Conservation (phyloP, 768 basidiomycete species). For the Termitomyces sp. region DNA sequence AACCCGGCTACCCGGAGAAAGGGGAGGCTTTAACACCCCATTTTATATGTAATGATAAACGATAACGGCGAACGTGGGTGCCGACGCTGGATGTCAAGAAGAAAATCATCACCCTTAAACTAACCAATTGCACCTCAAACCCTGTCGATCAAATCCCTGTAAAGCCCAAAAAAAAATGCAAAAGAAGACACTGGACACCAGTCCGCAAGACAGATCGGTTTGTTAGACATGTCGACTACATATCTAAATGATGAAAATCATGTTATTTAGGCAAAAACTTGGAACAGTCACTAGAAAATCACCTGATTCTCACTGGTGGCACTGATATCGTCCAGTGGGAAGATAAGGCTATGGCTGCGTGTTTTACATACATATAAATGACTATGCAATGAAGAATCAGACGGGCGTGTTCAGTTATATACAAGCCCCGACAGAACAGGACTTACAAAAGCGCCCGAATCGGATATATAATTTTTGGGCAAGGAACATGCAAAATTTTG, state of each 20-base stretch:
- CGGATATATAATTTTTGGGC: neutral
- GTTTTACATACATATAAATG: neutral
- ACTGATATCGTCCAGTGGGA: neutral
- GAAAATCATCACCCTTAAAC: neutral
- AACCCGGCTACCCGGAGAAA: slow-evolving; percentile 10
- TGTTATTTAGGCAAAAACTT: neutral
- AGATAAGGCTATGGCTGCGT: slow-evolving; percentile 2
- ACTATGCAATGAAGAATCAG: neutral
- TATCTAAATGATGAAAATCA: neutral
- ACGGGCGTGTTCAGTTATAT: neutral
- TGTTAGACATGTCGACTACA: neutral
- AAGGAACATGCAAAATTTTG: neutral
- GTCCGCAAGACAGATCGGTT: neutral
- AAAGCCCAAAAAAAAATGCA: neutral
- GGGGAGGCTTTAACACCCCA: neutral
- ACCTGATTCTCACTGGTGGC: slow-evolving; percentile 4
- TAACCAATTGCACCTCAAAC: neutral
- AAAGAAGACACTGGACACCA: neutral
- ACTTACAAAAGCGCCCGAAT: neutral
- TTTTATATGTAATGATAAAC: neutral
- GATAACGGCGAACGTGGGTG: neutral
- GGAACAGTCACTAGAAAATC: neutral
- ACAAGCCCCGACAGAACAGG: slow-evolving; percentile 3
- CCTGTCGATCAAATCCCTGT: neutral
- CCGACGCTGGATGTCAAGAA: neutral